Percentiles rank a stretch among this genome's conserved stretches.
phyloP scores from a whole-genome alignment of 176 grass and related monocot genomes.

The Neostapfia colusana region DNA sequence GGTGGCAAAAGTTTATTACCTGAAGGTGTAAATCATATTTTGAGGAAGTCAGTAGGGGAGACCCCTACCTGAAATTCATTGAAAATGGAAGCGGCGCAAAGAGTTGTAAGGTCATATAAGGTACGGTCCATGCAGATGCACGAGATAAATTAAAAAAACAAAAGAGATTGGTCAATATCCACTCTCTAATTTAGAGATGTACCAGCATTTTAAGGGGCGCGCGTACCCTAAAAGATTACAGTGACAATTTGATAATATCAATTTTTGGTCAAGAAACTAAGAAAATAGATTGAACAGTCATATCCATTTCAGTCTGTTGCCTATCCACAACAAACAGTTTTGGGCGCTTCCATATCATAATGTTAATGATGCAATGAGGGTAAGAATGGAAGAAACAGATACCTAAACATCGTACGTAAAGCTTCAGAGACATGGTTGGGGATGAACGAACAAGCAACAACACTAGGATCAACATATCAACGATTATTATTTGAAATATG shows the following conservation, averaged over 20 bases:
- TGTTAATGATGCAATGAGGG: not conserved
- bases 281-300: not conserved
- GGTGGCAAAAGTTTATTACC: conserved; percentile 8
- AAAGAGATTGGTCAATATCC: not conserved
- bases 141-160: too few relatives aligned
- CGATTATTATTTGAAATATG: not conserved
- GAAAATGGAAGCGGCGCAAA: too few relatives aligned
- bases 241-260: not conserved
- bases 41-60: too few relatives aligned
- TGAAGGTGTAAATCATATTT: conserved; percentile 14
- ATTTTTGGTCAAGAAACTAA: not conserved
- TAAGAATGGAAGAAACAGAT: not conserved
- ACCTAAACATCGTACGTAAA: not conserved
- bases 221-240: not conserved
- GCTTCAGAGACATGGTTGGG: not conserved
- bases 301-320: not conserved
- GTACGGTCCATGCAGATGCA: too few relatives aligned
- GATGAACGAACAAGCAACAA: not conserved
- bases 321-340: not conserved
- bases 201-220: not conserved
- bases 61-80: too few relatives aligned
- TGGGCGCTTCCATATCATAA: not conserved
- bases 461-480: not conserved
- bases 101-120: too few relatives aligned
- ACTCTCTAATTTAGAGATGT: not conserved